Conservation (phyloP, 345 rosid genomes). For the Syzygium jambos region DNA sequence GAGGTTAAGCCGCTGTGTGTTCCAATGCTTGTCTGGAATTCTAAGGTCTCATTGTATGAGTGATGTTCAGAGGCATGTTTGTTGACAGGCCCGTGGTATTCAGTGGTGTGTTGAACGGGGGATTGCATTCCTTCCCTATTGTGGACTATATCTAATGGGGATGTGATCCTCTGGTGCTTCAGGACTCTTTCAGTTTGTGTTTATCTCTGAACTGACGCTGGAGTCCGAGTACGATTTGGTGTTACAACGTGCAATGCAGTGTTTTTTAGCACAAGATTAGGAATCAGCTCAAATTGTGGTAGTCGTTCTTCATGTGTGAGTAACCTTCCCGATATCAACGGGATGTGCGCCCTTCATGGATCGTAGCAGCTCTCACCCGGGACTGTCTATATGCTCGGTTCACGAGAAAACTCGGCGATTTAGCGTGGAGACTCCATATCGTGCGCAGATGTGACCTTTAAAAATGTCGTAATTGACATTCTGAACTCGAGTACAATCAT, state of each 20-base stretch:
- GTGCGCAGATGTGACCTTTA: too few species aligned
- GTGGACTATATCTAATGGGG: background rate
- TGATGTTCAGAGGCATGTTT: background rate
- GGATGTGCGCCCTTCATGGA: background rate
- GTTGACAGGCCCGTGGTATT: background rate
- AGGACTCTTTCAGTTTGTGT: background rate
- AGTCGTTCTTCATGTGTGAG: background rate
- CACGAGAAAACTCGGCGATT: background rate
- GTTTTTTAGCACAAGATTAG: background rate
- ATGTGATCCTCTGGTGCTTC: background rate
- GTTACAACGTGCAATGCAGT: background rate
- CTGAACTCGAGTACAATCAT: background rate
- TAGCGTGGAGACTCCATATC: background rate
- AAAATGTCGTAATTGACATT: background rate
- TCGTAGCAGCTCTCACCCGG: background rate
- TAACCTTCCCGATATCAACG: background rate
- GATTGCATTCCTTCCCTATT: background rate
- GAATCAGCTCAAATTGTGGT: background rate
- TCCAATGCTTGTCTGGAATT: background rate
- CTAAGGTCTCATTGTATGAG: background rate
- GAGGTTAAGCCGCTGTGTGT: background rate
- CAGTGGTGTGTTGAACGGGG: background rate
- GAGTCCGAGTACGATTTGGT: background rate
- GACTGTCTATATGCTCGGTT: background rate
- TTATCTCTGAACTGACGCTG: background rate